Conservation (phyloP, 179 eudicot genomes). For the Gypsophila paniculata region DNA sequence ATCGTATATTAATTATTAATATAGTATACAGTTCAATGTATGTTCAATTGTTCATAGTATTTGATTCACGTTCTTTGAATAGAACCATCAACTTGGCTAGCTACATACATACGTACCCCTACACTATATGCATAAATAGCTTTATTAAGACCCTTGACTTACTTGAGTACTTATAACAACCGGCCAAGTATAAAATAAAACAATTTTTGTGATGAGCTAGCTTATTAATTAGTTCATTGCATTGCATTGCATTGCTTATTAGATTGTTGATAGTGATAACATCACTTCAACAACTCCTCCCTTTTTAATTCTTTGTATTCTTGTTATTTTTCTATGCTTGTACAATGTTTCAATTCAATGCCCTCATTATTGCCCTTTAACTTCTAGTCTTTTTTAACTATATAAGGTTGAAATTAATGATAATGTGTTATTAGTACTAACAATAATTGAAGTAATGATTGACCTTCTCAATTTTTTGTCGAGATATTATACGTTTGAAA, state of each 20-base stretch:
- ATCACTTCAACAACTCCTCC: conserved; percentile 12
- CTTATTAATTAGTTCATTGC: not conserved
- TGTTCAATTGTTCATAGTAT: conserved; percentile 30
- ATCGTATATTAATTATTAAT: not conserved
- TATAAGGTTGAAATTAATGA: too few relatives aligned
- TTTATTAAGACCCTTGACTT: not conserved
- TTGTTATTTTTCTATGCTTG: conserved; percentile 6
- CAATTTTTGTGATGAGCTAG: not conserved
- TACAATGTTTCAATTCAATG: not conserved
- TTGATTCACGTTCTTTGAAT: conserved; percentile 22
- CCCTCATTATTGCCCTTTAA: not conserved
- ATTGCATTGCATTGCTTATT: not conserved
- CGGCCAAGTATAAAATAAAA: conserved; percentile 8
- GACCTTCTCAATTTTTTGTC: too few relatives aligned
- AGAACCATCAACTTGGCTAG: not conserved
- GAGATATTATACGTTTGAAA: too few relatives aligned
- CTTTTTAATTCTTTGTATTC: conserved; percentile 6
- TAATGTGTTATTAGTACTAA: too few relatives aligned
- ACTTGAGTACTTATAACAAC: conserved; percentile 1
- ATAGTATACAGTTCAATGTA: conserved; percentile 18
- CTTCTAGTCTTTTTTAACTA: too few relatives aligned
- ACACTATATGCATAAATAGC: not conserved
- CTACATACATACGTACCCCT: too few relatives aligned
- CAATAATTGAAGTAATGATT: too few relatives aligned
- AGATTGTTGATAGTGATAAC: conserved; percentile 23